Conservation (phyloP, 148 eudicot genomes). For the Camellia sinensis region DNA sequence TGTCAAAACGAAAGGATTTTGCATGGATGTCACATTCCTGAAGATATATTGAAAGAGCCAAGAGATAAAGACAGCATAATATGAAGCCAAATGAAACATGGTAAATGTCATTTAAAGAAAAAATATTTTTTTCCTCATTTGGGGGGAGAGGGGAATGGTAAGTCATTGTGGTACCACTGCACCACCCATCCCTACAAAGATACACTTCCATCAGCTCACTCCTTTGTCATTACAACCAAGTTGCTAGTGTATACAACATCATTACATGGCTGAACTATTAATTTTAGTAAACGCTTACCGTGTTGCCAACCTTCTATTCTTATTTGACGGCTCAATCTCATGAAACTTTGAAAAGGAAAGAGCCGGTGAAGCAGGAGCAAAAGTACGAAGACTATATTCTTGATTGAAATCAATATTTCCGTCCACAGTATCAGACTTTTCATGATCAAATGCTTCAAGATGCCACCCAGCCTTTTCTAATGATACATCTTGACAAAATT, state of each 20-base stretch:
- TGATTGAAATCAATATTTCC: conserved; percentile 21
- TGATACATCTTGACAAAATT: conserved; percentile 72
- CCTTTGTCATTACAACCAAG: not conserved
- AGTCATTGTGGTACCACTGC: not conserved
- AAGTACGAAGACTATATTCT: conserved; percentile 7
- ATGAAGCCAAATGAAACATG: conserved; percentile 15
- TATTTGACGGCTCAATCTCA: conserved; percentile 28
- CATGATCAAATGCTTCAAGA: conserved; percentile 31
- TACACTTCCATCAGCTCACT: not conserved
- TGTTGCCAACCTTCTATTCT: conserved; percentile 22
- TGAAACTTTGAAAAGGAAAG: conserved; percentile 29
- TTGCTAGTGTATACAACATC: conserved; percentile 7
- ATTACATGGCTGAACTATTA: not conserved
- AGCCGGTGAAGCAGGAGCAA: conserved; percentile 11
- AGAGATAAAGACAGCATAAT: not conserved
- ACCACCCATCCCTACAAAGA: not conserved
- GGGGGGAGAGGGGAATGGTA: not conserved
- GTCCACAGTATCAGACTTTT: conserved; percentile 16
- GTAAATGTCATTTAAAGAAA: not conserved
- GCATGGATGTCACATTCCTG: conserved; percentile 22
- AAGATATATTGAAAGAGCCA: conserved; percentile 9
- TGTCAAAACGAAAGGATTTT: conserved; percentile 64
- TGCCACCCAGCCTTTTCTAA: conserved; percentile 86
- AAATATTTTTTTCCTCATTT: not conserved
- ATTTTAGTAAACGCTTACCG: conserved; percentile 31